Evolutionary conservation across 2,329 filamentous ascomycete genomes (phyloP).

Genomic region (Didymella segeticola): DNA sequence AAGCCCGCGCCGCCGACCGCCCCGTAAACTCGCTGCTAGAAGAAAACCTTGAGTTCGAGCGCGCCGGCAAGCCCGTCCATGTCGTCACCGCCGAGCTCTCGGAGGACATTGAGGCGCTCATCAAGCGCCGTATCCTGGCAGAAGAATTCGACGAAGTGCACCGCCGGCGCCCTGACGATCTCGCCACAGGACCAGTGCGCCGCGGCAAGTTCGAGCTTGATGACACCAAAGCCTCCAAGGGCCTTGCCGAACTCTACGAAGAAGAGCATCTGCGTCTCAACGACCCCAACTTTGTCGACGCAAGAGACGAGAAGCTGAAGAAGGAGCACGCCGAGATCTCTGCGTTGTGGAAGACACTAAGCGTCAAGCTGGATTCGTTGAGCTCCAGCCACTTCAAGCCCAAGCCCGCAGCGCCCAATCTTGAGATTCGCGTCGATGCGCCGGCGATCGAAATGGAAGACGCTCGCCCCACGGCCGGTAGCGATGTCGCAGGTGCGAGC

Average conservation of each 20-base stretch:
- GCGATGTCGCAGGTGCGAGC: slow-evolving; percentile 71
- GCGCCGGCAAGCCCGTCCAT: slow-evolving; percentile 91
- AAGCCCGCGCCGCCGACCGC: slow-evolving; percentile 81
- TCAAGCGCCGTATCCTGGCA: slow-evolving; percentile 89
- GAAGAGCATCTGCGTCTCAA: slow-evolving; percentile 82
- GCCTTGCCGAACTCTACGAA: slow-evolving; percentile 92
- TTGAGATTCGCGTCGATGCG: slow-evolving; percentile 88
- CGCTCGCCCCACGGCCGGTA: slow-evolving; percentile 82
- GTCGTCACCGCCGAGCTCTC: slow-evolving; percentile 91
- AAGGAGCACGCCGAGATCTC: slow-evolving; percentile 85
- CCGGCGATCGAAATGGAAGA: slow-evolving; percentile 96
- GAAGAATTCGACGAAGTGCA: slow-evolving; percentile 92
- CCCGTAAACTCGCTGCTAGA: slow-evolving; percentile 92
- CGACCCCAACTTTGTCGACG: slow-evolving; percentile 82
- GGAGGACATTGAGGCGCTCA: slow-evolving; percentile 89
- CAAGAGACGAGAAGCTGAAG: slow-evolving; percentile 79
- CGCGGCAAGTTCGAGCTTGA: slow-evolving; percentile 82
- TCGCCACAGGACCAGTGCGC: slow-evolving; percentile 67
- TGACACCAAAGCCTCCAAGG: slow-evolving; percentile 85
- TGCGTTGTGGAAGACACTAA: slow-evolving; percentile 81
- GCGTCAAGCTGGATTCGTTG: slow-evolving; percentile 81
- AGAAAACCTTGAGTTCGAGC: slow-evolving; percentile 94
- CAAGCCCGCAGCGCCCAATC: slow-evolving; percentile 77
- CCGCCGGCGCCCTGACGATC: slow-evolving; percentile 77
- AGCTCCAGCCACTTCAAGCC: slow-evolving; percentile 96